These are phyloP conservation scores for Phyllosticta citrichinensis DNA, from an alignment of 2,329 filamentous ascomycete species.

Conservation along the genomic window DNA sequence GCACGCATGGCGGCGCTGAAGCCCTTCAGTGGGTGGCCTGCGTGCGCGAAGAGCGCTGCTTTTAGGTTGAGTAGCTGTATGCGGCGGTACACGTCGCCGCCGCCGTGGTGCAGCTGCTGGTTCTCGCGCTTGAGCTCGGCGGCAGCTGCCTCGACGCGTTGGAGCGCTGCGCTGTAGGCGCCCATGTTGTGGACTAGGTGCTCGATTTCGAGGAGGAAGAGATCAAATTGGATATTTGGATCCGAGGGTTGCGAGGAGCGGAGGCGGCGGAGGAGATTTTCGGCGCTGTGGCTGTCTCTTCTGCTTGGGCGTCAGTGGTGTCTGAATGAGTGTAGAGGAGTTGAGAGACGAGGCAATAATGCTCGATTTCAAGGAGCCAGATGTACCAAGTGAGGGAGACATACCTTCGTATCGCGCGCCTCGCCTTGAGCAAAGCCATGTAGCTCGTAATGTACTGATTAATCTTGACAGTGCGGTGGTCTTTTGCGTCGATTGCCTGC, in stretches of 20 bases:
- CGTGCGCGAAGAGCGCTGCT: conserved; percentile 56
- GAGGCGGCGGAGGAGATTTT: conserved; percentile 48
- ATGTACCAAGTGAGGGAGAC: too few species aligned
- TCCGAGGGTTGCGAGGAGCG: conserved; percentile 43
- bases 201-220: conserved; percentile 51
- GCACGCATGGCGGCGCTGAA: conserved; percentile 71
- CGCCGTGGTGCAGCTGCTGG: background rate
- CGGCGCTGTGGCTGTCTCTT: conserved; percentile 47
- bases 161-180: conserved; percentile 44
- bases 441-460: conserved; percentile 64
- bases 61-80: conserved; percentile 65
- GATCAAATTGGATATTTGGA: conserved; percentile 48
- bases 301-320: conserved; percentile 22
- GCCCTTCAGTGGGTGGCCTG: conserved; percentile 60
- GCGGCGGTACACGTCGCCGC: conserved; percentile 55
- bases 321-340: background rate
- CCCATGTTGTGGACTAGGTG: conserved; percentile 44
- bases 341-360: too few species aligned
- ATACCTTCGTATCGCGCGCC: conserved; percentile 48
- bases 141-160: conserved; percentile 43
- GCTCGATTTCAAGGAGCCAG: too few species aligned
- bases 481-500: conserved; percentile 45
- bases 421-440: conserved; percentile 55
- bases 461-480: conserved; percentile 63
- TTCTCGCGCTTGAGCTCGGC: conserved; percentile 40